A percentile compares a stretch with the other conserved stretches of the same genome.
phyloP scores from a whole-genome alignment of 2,329 filamentous ascomycete genomes.

The Penicillium verrucosum region DNA sequence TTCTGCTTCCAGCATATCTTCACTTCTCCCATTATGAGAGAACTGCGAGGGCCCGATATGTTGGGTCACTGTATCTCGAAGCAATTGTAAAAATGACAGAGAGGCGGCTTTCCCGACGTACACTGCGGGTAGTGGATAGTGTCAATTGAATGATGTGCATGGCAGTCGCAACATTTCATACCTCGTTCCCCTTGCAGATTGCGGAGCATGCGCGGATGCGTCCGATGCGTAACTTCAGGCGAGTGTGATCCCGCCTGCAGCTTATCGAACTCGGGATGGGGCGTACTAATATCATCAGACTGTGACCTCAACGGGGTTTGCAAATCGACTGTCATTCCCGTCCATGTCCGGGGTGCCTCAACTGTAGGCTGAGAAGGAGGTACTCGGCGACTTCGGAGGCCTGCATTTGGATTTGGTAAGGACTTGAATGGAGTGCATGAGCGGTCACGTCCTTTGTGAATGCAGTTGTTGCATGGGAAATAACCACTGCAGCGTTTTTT shows the following conservation, averaged over 20 bases:
- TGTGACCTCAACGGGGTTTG: constrained; percentile 5
- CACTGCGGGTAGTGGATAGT: constrained; percentile 14
- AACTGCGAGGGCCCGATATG: constrained; percentile 56
- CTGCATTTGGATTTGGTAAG: constrained; percentile 22
- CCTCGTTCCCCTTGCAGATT: constrained; percentile 54
- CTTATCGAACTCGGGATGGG: constrained; percentile 1
- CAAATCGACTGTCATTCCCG: background rate
- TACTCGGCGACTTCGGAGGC: constrained; percentile 11
- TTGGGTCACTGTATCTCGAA: constrained; percentile 47
- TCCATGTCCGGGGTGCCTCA: no score
- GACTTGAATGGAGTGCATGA: constrained; percentile 37
- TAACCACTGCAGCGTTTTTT: constrained; percentile 53
- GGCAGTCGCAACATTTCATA: constrained; percentile 21
- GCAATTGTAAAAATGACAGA: constrained; percentile 56
- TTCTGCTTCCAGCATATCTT: constrained; percentile 54
- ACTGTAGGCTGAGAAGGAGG: background rate
- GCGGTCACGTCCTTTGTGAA: constrained; percentile 42
- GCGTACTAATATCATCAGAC: background rate
- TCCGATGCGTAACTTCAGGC: constrained; percentile 31
- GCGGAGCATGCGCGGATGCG: constrained; percentile 46
- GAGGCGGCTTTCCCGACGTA: constrained; percentile 35
- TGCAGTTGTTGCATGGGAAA: constrained; percentile 50
- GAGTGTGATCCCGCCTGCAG: constrained; percentile 20
- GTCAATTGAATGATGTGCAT: constrained; percentile 47
- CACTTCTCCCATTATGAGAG: constrained; percentile 50